Base-by-base conservation (phyloP, 306 rosid species). In the Sechiopsis laciniata region DNA sequence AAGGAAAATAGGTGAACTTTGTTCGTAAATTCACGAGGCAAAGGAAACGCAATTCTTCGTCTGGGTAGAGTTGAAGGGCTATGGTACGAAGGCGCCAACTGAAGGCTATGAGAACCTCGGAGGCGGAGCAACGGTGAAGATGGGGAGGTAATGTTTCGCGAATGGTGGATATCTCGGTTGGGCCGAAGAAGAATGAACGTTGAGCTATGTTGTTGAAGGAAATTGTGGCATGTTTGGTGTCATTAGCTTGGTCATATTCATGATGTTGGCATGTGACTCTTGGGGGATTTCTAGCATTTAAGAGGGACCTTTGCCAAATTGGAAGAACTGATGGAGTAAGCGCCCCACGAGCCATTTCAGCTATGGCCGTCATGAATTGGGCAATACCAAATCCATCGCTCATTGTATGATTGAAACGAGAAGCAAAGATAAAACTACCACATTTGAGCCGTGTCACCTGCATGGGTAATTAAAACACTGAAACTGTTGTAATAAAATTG, bases 361-460 rank as follows among this genome's bases (percentile, higher is more conserved):
- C 75, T 6, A 76, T 2, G 1, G 83, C 58, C 13, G 0, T 62
- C 66, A 81, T 11, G 79, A 84, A 76, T 15, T 22, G 65, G 16
- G 1, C 1, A 0, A 69, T 2, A 4, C 87, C 84, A 0, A 2
- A 0, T 0, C 8, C 84, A 2, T 78, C 85, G 0, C 50, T 7
- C 64, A 81, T 61, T 0, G 81, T 75, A 57, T 78, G 87, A 20
- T 81, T 84, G 13, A 78, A 1, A 0, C 81, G 79, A 20, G 76
- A 0, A 0, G 83, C 85, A 2, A 78, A 26, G 1, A 76, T 54
- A 46, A 84, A 75, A 26, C 83, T 83, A n/a, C 81, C 83, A 0
- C 87, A 84, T 0, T 21, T 68, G 0, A 81, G 56, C 4, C 67
- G 20, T 0, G 87, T 84, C 12, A 80, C 82, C 87, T 78, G 0